phyloP scores from a whole-genome alignment of 116 monocot species.

The Cymodocea nodosa region DNA sequence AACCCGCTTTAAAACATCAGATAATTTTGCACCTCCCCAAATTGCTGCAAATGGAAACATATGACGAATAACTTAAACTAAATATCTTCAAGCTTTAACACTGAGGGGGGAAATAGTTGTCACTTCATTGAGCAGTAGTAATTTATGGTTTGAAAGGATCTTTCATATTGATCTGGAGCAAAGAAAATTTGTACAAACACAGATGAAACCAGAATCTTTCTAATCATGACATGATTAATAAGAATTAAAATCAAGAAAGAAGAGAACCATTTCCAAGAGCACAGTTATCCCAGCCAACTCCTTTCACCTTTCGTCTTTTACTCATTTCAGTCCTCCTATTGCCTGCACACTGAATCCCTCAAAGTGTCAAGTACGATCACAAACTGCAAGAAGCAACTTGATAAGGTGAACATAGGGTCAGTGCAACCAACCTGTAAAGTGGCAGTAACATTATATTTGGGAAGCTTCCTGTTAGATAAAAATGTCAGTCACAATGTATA shows the following conservation, averaged over 20 bases:
- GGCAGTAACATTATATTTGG: slow-evolving; percentile 84
- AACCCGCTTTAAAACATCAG: slow-evolving; percentile 78
- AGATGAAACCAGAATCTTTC: background rate
- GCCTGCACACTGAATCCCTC: slow-evolving; percentile 71
- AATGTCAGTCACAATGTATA: background rate
- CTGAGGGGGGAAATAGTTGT: too few species aligned
- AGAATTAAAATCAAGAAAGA: background rate
- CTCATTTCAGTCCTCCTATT: slow-evolving; percentile 98
- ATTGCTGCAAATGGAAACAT: slow-evolving; percentile 37
- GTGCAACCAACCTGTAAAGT: slow-evolving; percentile 61
- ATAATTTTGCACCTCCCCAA: slow-evolving; percentile 92
- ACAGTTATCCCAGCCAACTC: slow-evolving; percentile 93
- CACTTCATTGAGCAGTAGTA: too few species aligned
- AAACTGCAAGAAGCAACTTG: background rate
- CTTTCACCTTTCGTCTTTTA: slow-evolving; percentile 57
- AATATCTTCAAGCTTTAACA: background rate
- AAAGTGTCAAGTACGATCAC: background rate
- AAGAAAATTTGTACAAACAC: background rate
- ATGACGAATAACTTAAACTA: background rate
- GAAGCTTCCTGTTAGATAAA: slow-evolving; percentile 50
- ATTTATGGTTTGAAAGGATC: slow-evolving; percentile 2
- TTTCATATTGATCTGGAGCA: background rate
- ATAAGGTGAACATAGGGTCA: background rate
- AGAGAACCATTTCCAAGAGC: slow-evolving; percentile 85
- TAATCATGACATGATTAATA: background rate